phyloP scores from a whole-genome alignment of 1,284 basidiomycete species.

The Rhizoctonia solani region DNA sequence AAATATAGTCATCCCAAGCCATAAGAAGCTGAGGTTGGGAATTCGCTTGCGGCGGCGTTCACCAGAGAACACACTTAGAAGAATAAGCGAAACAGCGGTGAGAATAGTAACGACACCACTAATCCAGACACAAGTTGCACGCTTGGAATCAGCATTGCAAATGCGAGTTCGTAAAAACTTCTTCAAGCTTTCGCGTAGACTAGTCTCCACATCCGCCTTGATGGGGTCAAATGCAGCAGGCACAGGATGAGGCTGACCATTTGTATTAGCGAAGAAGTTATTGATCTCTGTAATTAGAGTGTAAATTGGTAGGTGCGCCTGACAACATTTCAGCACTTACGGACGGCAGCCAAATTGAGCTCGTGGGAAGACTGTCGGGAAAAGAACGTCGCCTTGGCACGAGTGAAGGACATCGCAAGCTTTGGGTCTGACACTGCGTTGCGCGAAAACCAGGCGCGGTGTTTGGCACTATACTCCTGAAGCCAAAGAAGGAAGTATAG shows the following conservation, averaged over 20 bases:
- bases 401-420: slow-evolving; percentile 34
- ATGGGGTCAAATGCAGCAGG: slow-evolving; percentile 16
- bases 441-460: slow-evolving; percentile 26
- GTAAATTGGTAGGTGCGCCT: not conserved
- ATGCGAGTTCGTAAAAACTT: slow-evolving; percentile 22
- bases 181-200: slow-evolving; percentile 17
- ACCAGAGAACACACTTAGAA: slow-evolving; percentile 21
- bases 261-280: slow-evolving; percentile 9
- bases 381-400: slow-evolving; percentile 36
- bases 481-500: slow-evolving; percentile 37
- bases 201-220: slow-evolving; percentile 19
- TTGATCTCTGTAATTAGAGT: not conserved
- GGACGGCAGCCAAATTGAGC: slow-evolving; percentile 25
- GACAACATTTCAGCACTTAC: not conserved
- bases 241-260: slow-evolving; percentile 27
- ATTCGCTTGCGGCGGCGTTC: slow-evolving; percentile 16
- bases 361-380: slow-evolving; percentile 17
- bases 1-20: slow-evolving; percentile 30
- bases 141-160: slow-evolving; percentile 23
- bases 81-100: slow-evolving; percentile 10
- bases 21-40: slow-evolving; percentile 23
- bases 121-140: slow-evolving; percentile 13
- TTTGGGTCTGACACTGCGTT: slow-evolving; percentile 1
- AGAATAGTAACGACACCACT: slow-evolving; percentile 20
- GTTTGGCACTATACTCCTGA: slow-evolving; percentile 30